These are phyloP conservation scores for Hyaloscypha bicolor DNA, from an alignment of 495 filamentous ascomycete species.

Conservation along the genomic window DNA sequence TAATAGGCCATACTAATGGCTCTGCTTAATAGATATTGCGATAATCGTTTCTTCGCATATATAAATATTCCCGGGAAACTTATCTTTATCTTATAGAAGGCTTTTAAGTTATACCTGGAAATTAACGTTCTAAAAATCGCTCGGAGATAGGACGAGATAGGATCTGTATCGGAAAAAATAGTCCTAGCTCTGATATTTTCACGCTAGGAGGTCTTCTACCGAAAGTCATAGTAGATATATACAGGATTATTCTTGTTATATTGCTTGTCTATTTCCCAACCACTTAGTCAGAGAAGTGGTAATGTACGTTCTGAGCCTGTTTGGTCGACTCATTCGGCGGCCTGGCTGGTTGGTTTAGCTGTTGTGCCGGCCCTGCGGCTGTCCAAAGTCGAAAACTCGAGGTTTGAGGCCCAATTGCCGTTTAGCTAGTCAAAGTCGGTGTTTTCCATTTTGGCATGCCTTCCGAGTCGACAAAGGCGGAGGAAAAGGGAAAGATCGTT, in stretches of 20 bases:
- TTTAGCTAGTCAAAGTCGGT: constrained; percentile 10
- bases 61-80: constrained; percentile 21
- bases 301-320: constrained; percentile 15
- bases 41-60: constrained; percentile 28
- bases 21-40: constrained; percentile 21
- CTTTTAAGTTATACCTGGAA: constrained; percentile 24
- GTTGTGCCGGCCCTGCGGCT: constrained; percentile 19
- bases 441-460: constrained; percentile 24
- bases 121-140: constrained; percentile 23
- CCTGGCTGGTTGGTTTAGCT: constrained; percentile 6
- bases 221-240: constrained; percentile 27
- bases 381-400: constrained; percentile 17
- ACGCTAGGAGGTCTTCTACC: constrained; percentile 24
- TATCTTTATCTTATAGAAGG: constrained; percentile 24
- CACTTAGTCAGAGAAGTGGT: constrained; percentile 24
- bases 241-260: constrained; percentile 28
- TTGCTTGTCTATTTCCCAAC: constrained; percentile 24
- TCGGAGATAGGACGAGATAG: constrained; percentile 26
- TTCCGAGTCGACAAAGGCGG: neutral
- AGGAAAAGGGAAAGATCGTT: constrained; percentile 9
- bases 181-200: constrained; percentile 15
- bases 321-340: constrained; percentile 23
- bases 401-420: constrained; percentile 15
- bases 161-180: constrained; percentile 17
- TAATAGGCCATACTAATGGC: too few species aligned